phyloP scores from a whole-genome alignment of 2,329 filamentous ascomycete species.

The Phialemoniopsis sp. region DNA sequence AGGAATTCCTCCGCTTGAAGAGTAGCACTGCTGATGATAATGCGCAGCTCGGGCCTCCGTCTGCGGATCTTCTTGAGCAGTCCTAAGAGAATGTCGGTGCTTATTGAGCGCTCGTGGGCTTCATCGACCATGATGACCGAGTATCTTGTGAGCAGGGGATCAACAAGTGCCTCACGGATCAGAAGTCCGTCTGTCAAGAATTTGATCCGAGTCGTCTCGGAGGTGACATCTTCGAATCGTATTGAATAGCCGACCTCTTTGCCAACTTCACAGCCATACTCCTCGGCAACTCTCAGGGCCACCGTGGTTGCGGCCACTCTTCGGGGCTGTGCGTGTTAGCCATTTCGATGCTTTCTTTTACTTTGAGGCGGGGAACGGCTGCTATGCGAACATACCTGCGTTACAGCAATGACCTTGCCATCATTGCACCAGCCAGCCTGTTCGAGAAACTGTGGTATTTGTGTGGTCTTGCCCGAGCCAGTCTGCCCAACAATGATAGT shows the following conservation, averaged over 20 bases:
- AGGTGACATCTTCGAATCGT: slow-evolving; percentile 87
- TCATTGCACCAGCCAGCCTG: slow-evolving; percentile 83
- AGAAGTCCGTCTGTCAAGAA: slow-evolving; percentile 93
- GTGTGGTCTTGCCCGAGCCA: slow-evolving; percentile 92
- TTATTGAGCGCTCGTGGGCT: slow-evolving; percentile 89
- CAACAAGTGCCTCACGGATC: slow-evolving; percentile 86
- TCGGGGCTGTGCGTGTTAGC: slow-evolving; percentile 57
- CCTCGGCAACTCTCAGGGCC: slow-evolving; percentile 82
- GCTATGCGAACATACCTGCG: slow-evolving; percentile 79
- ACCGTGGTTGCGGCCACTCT: slow-evolving; percentile 89
- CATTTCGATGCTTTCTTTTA: not conserved
- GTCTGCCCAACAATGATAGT: slow-evolving; percentile 92
- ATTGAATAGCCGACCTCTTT: slow-evolving; percentile 94
- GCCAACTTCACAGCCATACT: slow-evolving; percentile 79
- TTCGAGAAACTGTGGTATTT: slow-evolving; percentile 88
- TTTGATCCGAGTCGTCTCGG: slow-evolving; percentile 80
- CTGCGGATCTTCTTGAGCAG: slow-evolving; percentile 86
- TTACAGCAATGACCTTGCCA: slow-evolving; percentile 81
- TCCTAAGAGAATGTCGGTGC: slow-evolving; percentile 86
- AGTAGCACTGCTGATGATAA: slow-evolving; percentile 91
- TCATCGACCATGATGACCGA: slow-evolving; percentile 98
- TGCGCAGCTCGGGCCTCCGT: slow-evolving; percentile 74
- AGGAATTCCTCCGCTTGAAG: slow-evolving; percentile 85
- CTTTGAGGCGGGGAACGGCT: no score
- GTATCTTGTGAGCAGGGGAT: slow-evolving; percentile 85